phyloP scores from a whole-genome alignment of 257 asterid genomes.

The Orobanche coerulescens region DNA sequence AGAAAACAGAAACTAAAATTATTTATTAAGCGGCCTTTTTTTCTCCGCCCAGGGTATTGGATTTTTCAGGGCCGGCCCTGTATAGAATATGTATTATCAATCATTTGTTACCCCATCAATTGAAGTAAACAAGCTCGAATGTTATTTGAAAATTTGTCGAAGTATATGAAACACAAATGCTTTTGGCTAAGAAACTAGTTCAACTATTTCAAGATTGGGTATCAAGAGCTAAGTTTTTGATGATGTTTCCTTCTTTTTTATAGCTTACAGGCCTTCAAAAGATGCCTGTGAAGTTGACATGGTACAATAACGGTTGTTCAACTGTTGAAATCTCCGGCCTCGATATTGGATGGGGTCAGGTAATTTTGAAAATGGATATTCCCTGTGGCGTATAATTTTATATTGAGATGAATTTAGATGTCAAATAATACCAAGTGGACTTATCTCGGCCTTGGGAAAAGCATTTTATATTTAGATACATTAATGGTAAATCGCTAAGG shows the following conservation, averaged over 20 bases:
- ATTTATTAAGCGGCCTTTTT: no score
- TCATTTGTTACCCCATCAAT: no score
- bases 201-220: not conserved
- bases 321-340: conserved; percentile 85
- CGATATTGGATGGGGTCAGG: conserved; percentile 99
- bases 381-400: not conserved
- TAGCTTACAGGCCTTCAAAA: conserved; percentile 76
- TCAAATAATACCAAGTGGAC: not conserved
- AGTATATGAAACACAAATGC: not conserved
- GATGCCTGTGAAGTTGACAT: conserved; percentile 61
- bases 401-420: not conserved
- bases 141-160: no score
- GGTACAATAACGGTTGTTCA: conserved; percentile 44
- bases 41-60: no score
- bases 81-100: no score
- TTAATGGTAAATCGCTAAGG: not conserved
- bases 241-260: conserved; percentile 22
- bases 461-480: not conserved
- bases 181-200: not conserved
- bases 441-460: not conserved
- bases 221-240: not conserved
- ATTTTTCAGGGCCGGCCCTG: no score
- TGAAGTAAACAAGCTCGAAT: no score
- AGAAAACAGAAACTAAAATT: no score
- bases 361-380: conserved; percentile 25